Conservation (phyloP, 495 filamentous ascomycete genomes). For the Neohortaea acidophila region DNA sequence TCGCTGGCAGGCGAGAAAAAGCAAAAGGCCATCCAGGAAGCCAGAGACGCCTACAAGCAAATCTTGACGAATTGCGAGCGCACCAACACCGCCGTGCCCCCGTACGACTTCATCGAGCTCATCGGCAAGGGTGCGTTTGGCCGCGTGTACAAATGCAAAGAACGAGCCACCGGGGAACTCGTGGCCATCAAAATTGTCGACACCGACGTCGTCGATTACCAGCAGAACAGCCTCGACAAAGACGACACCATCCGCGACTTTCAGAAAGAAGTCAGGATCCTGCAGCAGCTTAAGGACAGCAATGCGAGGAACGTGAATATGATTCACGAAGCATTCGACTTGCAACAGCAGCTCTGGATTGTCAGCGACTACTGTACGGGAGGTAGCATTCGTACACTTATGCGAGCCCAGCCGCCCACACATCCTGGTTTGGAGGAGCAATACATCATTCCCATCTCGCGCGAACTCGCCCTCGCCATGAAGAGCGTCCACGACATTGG, state of each 20-base stretch:
- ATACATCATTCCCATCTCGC: slow-evolving; percentile 76
- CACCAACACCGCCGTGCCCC: slow-evolving; percentile 26
- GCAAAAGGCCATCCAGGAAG: slow-evolving; percentile 82
- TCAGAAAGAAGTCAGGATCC: slow-evolving; percentile 72
- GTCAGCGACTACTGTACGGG: slow-evolving; percentile 91
- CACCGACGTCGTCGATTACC: slow-evolving; percentile 72
- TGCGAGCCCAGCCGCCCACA: slow-evolving; percentile 27
- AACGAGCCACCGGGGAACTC: slow-evolving; percentile 4
- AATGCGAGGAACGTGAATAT: slow-evolving; percentile 84
- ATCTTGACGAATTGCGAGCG: slow-evolving; percentile 21
- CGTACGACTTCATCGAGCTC: slow-evolving; percentile 72
- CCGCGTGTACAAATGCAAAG: slow-evolving; percentile 72
- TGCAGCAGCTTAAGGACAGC: slow-evolving; percentile 68
- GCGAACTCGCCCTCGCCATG: slow-evolving; percentile 72
- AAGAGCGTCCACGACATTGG: slow-evolving; percentile 78
- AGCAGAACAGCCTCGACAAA: slow-evolving; percentile 49
- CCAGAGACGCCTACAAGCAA: slow-evolving; percentile 71
- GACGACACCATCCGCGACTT: slow-evolving; percentile 71
- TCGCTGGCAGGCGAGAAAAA: slow-evolving; percentile 17
- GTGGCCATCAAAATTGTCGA: slow-evolving; percentile 94
- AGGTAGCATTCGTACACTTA: slow-evolving; percentile 83
- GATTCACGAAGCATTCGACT: slow-evolving; percentile 70
- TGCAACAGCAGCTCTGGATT: slow-evolving; percentile 85
- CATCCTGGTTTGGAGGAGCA: slow-evolving; percentile 53
- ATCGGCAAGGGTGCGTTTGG: slow-evolving; percentile 95